These are phyloP conservation scores for Coprinellus micaceus DNA, from an alignment of 768 basidiomycete species.

Conservation along the genomic window DNA sequence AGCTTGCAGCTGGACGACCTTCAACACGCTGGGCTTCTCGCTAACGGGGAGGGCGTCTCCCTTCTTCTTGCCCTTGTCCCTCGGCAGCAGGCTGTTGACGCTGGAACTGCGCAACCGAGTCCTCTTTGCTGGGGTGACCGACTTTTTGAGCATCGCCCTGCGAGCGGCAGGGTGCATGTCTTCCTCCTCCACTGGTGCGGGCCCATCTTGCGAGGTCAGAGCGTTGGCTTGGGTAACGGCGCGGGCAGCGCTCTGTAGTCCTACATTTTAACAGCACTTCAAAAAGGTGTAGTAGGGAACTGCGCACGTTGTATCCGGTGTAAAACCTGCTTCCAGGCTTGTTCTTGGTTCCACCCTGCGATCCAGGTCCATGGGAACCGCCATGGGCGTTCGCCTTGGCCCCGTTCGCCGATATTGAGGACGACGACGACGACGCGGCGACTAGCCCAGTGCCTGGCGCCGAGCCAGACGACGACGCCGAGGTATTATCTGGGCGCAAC, in stretches of 20 bases:
- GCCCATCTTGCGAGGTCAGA: constrained; percentile 47
- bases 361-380: constrained; percentile 55
- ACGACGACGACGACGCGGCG: not conserved
- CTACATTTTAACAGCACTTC: not conserved
- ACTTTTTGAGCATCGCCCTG: constrained; percentile 14
- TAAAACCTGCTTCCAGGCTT: constrained; percentile 66
- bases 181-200: constrained; percentile 57
- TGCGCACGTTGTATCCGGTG: constrained; percentile 57
- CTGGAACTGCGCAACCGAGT: constrained; percentile 58
- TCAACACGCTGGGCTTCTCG: constrained; percentile 53
- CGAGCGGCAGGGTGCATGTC: constrained; percentile 35
- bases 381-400: constrained; percentile 9
- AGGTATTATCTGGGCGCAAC: constrained; percentile 43
- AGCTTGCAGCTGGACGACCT: constrained; percentile 61
- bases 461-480: constrained; percentile 28
- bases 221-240: constrained; percentile 71
- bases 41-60: constrained; percentile 37
- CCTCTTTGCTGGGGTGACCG: constrained; percentile 25
- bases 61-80: not conserved
- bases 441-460: constrained; percentile 23
- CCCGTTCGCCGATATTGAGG: not conserved
- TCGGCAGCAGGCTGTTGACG: constrained; percentile 23
- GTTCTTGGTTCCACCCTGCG: constrained; percentile 71
- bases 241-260: constrained; percentile 61
- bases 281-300: no score